Conservation (phyloP, 2,329 filamentous ascomycete species). For the Fusarium sacchari region DNA sequence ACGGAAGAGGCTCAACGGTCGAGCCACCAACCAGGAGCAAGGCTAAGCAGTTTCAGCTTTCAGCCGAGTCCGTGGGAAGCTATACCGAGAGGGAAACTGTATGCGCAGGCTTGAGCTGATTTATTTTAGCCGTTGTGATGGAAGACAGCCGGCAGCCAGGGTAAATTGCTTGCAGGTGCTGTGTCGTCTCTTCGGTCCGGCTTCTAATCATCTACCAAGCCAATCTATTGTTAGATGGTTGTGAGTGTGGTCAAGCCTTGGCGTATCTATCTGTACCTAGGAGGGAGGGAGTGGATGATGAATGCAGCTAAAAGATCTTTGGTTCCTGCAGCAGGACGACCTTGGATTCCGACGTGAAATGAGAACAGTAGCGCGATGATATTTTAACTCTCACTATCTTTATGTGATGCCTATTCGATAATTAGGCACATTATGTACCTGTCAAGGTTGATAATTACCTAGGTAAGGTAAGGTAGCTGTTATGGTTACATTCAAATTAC, state of each 20-base stretch:
- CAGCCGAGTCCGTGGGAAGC: conserved; percentile 27
- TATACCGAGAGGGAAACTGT: conserved; percentile 29
- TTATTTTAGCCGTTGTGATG: conserved; percentile 32
- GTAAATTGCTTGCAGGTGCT: conserved; percentile 26
- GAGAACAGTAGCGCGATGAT: not conserved
- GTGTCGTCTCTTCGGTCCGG: conserved; percentile 20
- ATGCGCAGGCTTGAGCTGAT: conserved; percentile 38
- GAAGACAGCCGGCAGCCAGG: conserved; percentile 9
- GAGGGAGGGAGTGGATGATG: not conserved
- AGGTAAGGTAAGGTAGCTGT: too few relatives aligned
- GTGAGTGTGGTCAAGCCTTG: conserved; percentile 10
- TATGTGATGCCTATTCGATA: not conserved
- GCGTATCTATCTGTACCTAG: not conserved
- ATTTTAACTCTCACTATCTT: not conserved
- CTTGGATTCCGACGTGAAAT: conserved; percentile 2
- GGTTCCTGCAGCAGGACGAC: conserved; percentile 18
- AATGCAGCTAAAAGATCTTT: not conserved
- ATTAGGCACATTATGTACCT: not conserved
- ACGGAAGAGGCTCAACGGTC: conserved; percentile 23
- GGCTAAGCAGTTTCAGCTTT: conserved; percentile 40
- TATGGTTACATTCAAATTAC: too few relatives aligned
- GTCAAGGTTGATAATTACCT: not conserved
- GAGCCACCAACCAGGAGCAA: conserved; percentile 22
- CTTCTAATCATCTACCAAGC: not conserved
- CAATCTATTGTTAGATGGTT: conserved; percentile 15